Base-by-base conservation (phyloP, 306 rosid genomes). In the Dalbergia cultrata region DNA sequence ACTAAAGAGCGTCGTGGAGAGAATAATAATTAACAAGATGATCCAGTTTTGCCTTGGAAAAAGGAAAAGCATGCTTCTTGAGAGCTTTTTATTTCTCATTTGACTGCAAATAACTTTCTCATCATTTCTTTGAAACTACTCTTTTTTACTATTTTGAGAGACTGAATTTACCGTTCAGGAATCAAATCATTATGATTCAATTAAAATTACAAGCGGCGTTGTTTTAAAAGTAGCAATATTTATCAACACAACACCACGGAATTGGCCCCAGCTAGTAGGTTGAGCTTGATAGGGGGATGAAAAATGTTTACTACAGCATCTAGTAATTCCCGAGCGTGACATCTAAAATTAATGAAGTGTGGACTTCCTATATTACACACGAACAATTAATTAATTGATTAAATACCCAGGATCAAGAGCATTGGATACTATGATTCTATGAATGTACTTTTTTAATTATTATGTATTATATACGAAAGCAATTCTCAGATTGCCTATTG, bases 371-470 rank as follows among this genome's bases (percentile, higher is more conserved):
- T 2, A 47, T 47, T 47, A 13, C 53, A 47, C 16, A 47, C 10
- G 10, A 10, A 47, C 53, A 13, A 47, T 9, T 47, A 47, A 47
- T 3, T 4, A 47, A 47, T 47, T 47, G 5, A 26, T 26, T 26
- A 26, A 26, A 26, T 26, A 26, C n/a, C 53, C 5, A 47, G 10
- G 53, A 47, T 10, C 14, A 47, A 47, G 17, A 21, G 49, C 78
- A 71, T 61, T 1, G 83, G 83, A 80, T 79, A 9, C 83, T 13
- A 47, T 33, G 33, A 0, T n/a, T 43, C 83, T 13, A 47, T 33
- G 33, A 0, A 34, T 43, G 43, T 3, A 34, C 43, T 26, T 13
- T 6, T 6, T 59, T 49, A n/a, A 57, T 9, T 65, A 22, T 69
- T 45, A 8, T n/a, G 6, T 31, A 16, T 4, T 56, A 18, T 19